A percentile compares a stretch with the other conserved stretches of the same genome.
phyloP scores from a whole-genome alignment of 768 basidiomycete species.

The Termitomyces titanicus region DNA sequence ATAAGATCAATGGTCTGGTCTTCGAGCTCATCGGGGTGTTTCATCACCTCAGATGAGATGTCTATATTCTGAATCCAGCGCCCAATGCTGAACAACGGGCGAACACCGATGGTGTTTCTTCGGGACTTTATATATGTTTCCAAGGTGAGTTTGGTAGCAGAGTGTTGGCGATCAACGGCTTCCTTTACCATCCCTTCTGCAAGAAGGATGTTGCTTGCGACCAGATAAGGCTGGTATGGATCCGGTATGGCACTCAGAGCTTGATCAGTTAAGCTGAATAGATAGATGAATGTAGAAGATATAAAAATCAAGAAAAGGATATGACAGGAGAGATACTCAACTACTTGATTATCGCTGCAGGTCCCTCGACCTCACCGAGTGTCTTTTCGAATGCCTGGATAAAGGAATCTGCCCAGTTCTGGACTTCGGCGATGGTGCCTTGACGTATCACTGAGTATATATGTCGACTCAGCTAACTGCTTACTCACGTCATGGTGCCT shows the following conservation, averaged over 20 bases:
- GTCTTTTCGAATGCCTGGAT: slow-evolving; percentile 4
- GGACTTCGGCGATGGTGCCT: background rate
- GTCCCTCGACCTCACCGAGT: slow-evolving; percentile 1
- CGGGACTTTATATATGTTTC: slow-evolving; percentile 5
- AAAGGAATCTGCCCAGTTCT: slow-evolving; percentile 6
- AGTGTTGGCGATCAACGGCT: slow-evolving; percentile 2
- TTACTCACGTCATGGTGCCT: slow-evolving; percentile 13
- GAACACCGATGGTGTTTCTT: slow-evolving; percentile 1
- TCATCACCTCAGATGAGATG: slow-evolving; percentile 2
- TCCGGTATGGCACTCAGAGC: background rate
- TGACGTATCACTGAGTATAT: slow-evolving; percentile 4
- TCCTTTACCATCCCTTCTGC: slow-evolving; percentile 6
- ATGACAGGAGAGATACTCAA: background rate
- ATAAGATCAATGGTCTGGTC: background rate
- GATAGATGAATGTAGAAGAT: background rate
- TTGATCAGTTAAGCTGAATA: slow-evolving; percentile 2
- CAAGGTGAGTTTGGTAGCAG: background rate
- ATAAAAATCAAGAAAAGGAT: background rate
- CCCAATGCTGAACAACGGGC: slow-evolving; percentile 5
- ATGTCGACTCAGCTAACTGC: background rate
- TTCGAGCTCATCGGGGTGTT: slow-evolving; percentile 1
- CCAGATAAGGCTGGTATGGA: background rate
- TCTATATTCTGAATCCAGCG: slow-evolving; percentile 5
- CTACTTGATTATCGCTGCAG: slow-evolving; percentile 2
- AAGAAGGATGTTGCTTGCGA: slow-evolving; percentile 4